phyloP scores from a whole-genome alignment of 495 filamentous ascomycete species.

The Hypoxylon trugodes region DNA sequence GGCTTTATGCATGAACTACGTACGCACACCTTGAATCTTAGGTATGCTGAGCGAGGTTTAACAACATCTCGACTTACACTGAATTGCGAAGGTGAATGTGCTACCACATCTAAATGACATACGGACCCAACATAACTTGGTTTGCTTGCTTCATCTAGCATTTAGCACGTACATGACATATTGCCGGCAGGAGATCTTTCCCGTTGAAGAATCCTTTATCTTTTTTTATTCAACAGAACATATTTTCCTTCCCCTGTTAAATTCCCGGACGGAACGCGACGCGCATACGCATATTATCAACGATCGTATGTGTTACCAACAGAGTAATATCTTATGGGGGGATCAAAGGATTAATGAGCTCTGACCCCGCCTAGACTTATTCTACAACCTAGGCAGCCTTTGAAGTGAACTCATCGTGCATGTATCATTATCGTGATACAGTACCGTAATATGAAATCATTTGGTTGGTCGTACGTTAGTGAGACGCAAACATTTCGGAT shows the following conservation, averaged over 20 bases:
- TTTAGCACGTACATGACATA: not conserved
- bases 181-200: not conserved
- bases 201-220: constrained; percentile 18
- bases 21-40: not conserved
- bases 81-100: not conserved
- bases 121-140: not conserved
- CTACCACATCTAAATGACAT: not conserved
- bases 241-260: not conserved
- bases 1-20: constrained; percentile 10
- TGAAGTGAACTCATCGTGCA: not conserved
- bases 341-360: not conserved
- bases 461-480: constrained; percentile 4
- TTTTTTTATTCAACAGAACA: constrained; percentile 2
- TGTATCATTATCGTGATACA: constrained; percentile 6
- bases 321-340: not conserved
- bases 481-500: constrained; percentile 21
- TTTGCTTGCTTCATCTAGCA: constrained; percentile 7
- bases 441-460: constrained; percentile 1
- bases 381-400: no score
- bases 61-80: not conserved
- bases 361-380: not conserved
- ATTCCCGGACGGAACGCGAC: not conserved
- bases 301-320: constrained; percentile 8
- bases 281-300: not conserved
- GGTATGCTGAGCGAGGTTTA: not conserved